Percentiles rank a stretch among this genome's conserved stretches.
Evolutionary conservation across 2,329 filamentous ascomycete species (phyloP).

Genomic region (Pseudofabraea citricarpa): DNA sequence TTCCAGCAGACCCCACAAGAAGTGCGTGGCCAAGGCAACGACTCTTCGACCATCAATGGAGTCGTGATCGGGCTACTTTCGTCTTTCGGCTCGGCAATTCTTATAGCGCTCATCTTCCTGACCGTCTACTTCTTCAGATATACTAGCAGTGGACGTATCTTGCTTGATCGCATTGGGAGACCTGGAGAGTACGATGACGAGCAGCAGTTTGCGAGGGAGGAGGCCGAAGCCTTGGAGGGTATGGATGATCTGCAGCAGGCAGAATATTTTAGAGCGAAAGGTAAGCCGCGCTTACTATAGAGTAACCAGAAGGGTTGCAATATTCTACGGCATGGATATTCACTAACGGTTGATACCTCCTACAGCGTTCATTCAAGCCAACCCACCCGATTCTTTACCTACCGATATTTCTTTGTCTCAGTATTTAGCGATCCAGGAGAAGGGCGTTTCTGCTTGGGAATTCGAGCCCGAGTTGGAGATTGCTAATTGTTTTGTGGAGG

Average conservation of each 20-base stretch:
- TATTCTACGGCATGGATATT: not conserved
- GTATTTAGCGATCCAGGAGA: slow-evolving; percentile 97
- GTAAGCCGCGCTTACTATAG: slow-evolving; percentile 53
- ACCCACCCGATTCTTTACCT: slow-evolving; percentile 89
- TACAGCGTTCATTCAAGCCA: slow-evolving; percentile 85
- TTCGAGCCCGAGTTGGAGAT: slow-evolving; percentile 99
- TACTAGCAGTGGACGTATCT: slow-evolving; percentile 80
- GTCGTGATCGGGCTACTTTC: slow-evolving; percentile 93
- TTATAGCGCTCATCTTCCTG: slow-evolving; percentile 74
- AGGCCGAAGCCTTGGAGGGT: slow-evolving; percentile 87
- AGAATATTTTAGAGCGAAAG: slow-evolving; percentile 93
- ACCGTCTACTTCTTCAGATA: slow-evolving; percentile 93
- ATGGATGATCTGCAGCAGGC: slow-evolving; percentile 92
- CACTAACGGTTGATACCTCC: slow-evolving; percentile 1
- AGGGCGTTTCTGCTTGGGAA: slow-evolving; percentile 99
- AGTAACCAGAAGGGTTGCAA: too few relatives aligned
- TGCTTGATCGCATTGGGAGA: slow-evolving; percentile 86
- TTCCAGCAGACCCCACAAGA: not conserved
- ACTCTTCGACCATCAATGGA: slow-evolving; percentile 55
- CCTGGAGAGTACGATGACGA: slow-evolving; percentile 98
- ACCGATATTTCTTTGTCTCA: slow-evolving; percentile 98
- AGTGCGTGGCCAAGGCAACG: slow-evolving; percentile 10
- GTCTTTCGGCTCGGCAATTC: slow-evolving; percentile 83
- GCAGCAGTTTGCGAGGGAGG: slow-evolving; percentile 87
- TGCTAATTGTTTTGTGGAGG: slow-evolving; percentile 97